Base-by-base conservation (phyloP, 2,329 filamentous ascomycete genomes). In the Colletotrichum tropicicola region DNA sequence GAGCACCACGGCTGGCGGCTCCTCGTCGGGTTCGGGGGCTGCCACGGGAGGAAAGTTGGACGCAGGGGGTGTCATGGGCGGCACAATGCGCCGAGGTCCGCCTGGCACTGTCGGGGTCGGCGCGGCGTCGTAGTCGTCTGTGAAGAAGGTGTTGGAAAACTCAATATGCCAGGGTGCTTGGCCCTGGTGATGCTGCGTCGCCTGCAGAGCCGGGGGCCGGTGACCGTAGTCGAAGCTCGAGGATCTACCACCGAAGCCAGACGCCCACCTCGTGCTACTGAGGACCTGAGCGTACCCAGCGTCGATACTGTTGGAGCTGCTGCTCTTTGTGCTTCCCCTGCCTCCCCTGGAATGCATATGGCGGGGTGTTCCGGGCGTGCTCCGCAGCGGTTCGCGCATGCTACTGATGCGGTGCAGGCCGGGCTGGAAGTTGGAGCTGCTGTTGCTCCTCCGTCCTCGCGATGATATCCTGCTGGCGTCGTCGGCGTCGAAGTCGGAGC, bases 21-120 rank as follows among this genome's bases (percentile, higher is more conserved):
- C 37, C 47, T 61, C 37, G 47, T 54, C 58, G 30, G 35, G 28
- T 47, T 53, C 35, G n/a, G 63, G 39, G 19, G 17, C 47, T n/a
- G 61, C 21, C 32, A 15, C 41, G 17, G 51, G 54, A 28, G 64
- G 48, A 8, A 52, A 27, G 19, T 28, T 44, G 55, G 75, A 74
- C 25, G 52, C 35, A 32, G 62, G 48, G 10, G 59, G 48, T 17
- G 59, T 54, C 39, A 41, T 21, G 30, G 61, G 43, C n/a, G 49
- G 47, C 15, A 51, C 48, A 17, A 60, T 69, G 59, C 80, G 80
- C 64, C 93, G 88, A 60, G 94, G 93, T 5, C 94, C 94, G 51
- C 86, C 91, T 32, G 93, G 93, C 35, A 98, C 85, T 27, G 89
- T 94, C 5, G 95, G 95, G 37, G 91, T 95, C 13, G 95, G 94